phyloP scores from a whole-genome alignment of 805 yeast genomes.

The Candida argentea region DNA sequence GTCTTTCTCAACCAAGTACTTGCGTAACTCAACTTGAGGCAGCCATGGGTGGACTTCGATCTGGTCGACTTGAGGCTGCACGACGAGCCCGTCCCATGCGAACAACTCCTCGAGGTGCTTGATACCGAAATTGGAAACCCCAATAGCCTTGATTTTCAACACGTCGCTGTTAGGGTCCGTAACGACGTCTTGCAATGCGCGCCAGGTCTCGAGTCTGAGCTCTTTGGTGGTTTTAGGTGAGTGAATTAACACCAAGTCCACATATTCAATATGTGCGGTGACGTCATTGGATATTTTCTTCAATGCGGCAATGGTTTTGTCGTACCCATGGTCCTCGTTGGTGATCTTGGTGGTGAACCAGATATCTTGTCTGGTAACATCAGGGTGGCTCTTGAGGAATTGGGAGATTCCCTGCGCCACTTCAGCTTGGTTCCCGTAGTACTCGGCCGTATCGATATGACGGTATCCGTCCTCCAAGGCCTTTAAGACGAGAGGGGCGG shows the following conservation, averaged over 20 bases:
- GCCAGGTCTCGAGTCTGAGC: slow-evolving; percentile 52
- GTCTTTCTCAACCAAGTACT: slow-evolving; percentile 44
- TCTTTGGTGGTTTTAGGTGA: slow-evolving; percentile 36
- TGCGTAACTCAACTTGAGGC: slow-evolving; percentile 53
- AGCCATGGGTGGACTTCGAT: slow-evolving; percentile 82
- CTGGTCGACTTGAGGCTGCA: slow-evolving; percentile 61
- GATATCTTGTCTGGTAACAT: slow-evolving; percentile 20
- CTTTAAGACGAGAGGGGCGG: slow-evolving; percentile 36
- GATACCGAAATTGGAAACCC: slow-evolving; percentile 67
- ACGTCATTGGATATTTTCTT: slow-evolving; percentile 21
- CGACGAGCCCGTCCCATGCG: slow-evolving; percentile 32
- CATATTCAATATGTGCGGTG: slow-evolving; percentile 22
- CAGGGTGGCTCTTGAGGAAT: slow-evolving; percentile 39
- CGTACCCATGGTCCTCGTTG: slow-evolving; percentile 25
- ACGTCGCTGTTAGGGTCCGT: slow-evolving; percentile 24
- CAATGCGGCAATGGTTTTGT: slow-evolving; percentile 20
- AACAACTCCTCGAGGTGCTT: slow-evolving; percentile 52
- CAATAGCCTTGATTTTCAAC: slow-evolving; percentile 47
- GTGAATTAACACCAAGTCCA: slow-evolving; percentile 36
- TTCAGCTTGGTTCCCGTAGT: slow-evolving; percentile 56
- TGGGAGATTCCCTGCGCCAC: slow-evolving; percentile 48
- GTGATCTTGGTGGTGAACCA: slow-evolving; percentile 29
- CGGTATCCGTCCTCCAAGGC: slow-evolving; percentile 64
- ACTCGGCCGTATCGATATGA: slow-evolving; percentile 63
- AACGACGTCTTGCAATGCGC: slow-evolving; percentile 66